Evolutionary conservation across 208 protist species (phyloP).

Genomic region (Trypanosoma theileri): DNA sequence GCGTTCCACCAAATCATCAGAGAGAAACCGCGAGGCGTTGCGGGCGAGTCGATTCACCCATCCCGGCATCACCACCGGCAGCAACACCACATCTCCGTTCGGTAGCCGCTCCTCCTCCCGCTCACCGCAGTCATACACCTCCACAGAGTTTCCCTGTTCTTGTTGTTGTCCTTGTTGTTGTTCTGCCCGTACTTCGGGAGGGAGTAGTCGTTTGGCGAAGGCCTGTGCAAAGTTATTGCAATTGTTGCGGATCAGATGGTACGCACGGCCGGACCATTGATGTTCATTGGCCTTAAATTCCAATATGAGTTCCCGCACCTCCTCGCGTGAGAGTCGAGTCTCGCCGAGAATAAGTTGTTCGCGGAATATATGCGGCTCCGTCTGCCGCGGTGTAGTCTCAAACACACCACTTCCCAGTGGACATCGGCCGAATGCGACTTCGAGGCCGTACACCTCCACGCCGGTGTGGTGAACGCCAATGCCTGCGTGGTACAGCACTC

Average conservation of each 20-base stretch:
- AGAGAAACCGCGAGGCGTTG: slow-evolving; percentile 29
- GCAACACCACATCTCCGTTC: slow-evolving; percentile 10
- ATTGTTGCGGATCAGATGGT: slow-evolving; percentile 74
- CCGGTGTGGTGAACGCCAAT: slow-evolving; percentile 68
- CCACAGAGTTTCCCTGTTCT: neutral
- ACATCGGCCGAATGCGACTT: slow-evolving; percentile 63
- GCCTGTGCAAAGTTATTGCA: slow-evolving; percentile 68
- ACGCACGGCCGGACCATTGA: slow-evolving; percentile 48
- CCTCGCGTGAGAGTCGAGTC: slow-evolving; percentile 36
- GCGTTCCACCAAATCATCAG: slow-evolving; percentile 24
- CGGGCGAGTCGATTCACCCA: slow-evolving; percentile 45
- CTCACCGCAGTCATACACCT: slow-evolving; percentile 28
- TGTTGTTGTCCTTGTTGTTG: slow-evolving; percentile 10
- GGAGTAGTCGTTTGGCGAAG: slow-evolving; percentile 44
- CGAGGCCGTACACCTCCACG: slow-evolving; percentile 69
- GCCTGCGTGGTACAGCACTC: slow-evolving; percentile 49
- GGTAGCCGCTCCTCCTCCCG: slow-evolving; percentile 36
- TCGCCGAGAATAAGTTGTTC: slow-evolving; percentile 70
- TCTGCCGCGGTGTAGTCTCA: slow-evolving; percentile 38
- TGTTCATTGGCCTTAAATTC: slow-evolving; percentile 26
- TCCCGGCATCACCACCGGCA: slow-evolving; percentile 49
- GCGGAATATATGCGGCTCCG: slow-evolving; percentile 63
- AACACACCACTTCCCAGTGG: slow-evolving; percentile 45
- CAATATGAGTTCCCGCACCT: slow-evolving; percentile 37
- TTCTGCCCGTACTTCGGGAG: slow-evolving; percentile 33